Evolutionary conservation across 176 grass and related monocot genomes (phyloP), one percentile per base, ranked within the genome.

Genomic region (Aechmea fasciata): DNA sequence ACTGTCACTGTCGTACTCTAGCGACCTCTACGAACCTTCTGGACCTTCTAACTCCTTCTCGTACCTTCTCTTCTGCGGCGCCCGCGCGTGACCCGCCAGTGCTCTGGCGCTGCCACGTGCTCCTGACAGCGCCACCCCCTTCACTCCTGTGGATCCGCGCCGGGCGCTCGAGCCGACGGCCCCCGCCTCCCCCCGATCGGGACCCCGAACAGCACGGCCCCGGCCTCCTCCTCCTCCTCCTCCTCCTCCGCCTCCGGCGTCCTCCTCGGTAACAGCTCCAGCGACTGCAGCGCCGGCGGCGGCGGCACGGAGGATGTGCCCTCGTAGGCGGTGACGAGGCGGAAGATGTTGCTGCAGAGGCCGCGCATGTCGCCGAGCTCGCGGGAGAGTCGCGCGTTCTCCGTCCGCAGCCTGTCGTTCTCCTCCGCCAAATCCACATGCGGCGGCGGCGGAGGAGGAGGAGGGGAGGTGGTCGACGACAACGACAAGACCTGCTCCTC

Each of bases 341-440:
- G 51, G 0, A 87, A 72, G 74, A 96, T 85, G 33, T 87, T 85
- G 70, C 63, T 73, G 85, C 88, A 91, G 14, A 96, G 10, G 15
- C 72, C 82, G 2, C 78, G 82, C 75, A 87, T 81, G 63, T 82
- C 78, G n/a, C 78, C 53, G 4, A 96, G 92, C 70, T 96, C 92
- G 12, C 72, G 85, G 3, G 83, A 68, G 63, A 96, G 83, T 76
- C 71, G 72, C 75, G 52, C 78, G 61, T 96, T 96, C 85, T 96
- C 92, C 22, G 69, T 80, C 64, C 83, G 88, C 49, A 96, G 73
- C 59, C 69, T 59, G 73, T 80, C 79, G 77, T 96, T 96, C 75
- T 91, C 91, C 76, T 91, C 91, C 77, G 81, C 82, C 70, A 96
- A 71, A 61, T 79, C 75, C 61, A 73, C 50, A 52, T 67, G 47